Percentiles rank a stretch among this genome's conserved stretches.
These are phyloP conservation scores for Coriolopsis trogii DNA, from an alignment of 1,284 basidiomycete genomes.

Conservation along the genomic window DNA sequence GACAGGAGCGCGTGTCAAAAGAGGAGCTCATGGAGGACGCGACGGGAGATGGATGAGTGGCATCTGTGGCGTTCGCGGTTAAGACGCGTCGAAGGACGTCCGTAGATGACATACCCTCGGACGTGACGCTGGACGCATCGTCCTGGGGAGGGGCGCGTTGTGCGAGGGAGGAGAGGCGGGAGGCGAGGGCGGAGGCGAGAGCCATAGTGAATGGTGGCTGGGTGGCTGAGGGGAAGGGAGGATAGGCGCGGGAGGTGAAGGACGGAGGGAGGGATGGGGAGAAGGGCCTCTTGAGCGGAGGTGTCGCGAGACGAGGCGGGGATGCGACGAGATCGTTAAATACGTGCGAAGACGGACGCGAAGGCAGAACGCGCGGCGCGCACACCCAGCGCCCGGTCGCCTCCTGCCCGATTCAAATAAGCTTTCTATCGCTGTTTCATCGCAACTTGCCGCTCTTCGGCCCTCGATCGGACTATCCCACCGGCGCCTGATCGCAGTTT, in stretches of 20 bases:
- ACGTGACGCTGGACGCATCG: constrained; percentile 30
- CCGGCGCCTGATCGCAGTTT: constrained; percentile 13
- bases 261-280: constrained; percentile 7
- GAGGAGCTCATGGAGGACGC: constrained; percentile 26
- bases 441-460: constrained; percentile 23
- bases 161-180: constrained; percentile 26
- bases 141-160: constrained; percentile 20
- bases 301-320: constrained; percentile 23
- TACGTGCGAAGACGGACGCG: constrained; percentile 15
- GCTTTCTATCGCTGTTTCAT: constrained; percentile 26
- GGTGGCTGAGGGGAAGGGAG: background rate
- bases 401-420: constrained; percentile 24
- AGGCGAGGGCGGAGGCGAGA: constrained; percentile 25
- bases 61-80: constrained; percentile 18
- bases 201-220: constrained; percentile 22
- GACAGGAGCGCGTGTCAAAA: constrained; percentile 28
- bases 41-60: constrained; percentile 20
- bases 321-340: constrained; percentile 22
- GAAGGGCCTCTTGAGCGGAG: constrained; percentile 23
- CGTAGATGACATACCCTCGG: constrained; percentile 30
- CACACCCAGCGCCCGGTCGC: background rate
- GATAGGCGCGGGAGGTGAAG: constrained; percentile 2
- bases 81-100: constrained; percentile 9
- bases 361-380: constrained; percentile 13
- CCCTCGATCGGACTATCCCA: constrained; percentile 17